Evolutionary conservation across 2,329 filamentous ascomycete genomes (phyloP), one percentile per base, ranked within the genome.

Genomic region (Fusarium citri): DNA sequence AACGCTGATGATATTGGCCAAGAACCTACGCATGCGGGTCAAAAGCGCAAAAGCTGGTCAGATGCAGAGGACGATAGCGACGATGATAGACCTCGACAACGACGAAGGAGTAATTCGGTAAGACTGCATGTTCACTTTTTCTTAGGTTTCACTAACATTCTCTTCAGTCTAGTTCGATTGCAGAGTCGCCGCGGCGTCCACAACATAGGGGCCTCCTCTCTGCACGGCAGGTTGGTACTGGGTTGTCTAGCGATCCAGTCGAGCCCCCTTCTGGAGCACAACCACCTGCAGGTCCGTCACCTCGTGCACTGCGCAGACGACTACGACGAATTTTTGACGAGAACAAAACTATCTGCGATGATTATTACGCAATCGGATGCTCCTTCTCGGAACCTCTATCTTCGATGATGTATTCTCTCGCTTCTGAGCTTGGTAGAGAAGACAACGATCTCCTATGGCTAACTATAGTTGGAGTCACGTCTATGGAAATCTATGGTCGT

Each of bases 371-470:
- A 28, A 87, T 93, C 30, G 96, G 96, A 42, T 91, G 93, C 5
- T 97, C 94, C 3, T 98, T 97, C 77, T 95, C 95, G 0, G 96
- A 99, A 78, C 96, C 96, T 1, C 93, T 98, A 58, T 96, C 94
- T 0, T 97, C 94, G 1, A 91, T 98, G 82, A 88, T 98, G 76
- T 99, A 98, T 80, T 97, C 94, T 1, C 85, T 99, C 16, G 96
- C 95, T 2, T 97, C 94, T 2, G 96, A 98, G 77, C 88, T 99
- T 9, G 96, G 96, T 67, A 92, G 94, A 55, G 96, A 98, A 84
- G 95, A 98, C 79, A 99, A 98, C 75, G 94, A 99, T 75, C 85
- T 98, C 23, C 85, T 99, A 16, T 99, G 96, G 96, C 87, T 97
- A 62, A 90, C 94, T 8, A 97, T 98, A 75, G 93, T 99, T 26